These are phyloP conservation scores for Vicia faba DNA, from an alignment of 306 rosid genomes.

Conservation along the genomic window DNA sequence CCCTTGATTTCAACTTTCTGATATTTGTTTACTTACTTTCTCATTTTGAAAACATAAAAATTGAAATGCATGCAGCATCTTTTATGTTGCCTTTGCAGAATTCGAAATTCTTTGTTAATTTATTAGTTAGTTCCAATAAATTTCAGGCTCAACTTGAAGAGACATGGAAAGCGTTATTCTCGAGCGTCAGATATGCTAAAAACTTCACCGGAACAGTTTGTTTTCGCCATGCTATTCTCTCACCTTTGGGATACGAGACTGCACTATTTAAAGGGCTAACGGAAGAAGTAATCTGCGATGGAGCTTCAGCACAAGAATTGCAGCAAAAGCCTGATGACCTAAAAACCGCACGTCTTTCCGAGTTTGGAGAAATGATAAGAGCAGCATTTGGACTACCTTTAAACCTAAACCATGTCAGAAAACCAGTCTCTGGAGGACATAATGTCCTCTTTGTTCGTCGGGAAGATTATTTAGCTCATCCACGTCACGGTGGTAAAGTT, in stretches of 20 bases:
- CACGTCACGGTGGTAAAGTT: slow-evolving; percentile 87
- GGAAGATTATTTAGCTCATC: slow-evolving; percentile 94
- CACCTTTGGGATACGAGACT: slow-evolving; percentile 92
- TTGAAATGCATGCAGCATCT: slow-evolving; percentile 13
- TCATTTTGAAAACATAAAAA: too few relatives aligned
- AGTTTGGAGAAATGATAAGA: slow-evolving; percentile 91
- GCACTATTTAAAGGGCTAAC: slow-evolving; percentile 79
- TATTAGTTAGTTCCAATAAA: slow-evolving; percentile 22
- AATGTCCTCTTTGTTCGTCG: slow-evolving; percentile 91
- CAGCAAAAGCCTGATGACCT: slow-evolving; percentile 68
- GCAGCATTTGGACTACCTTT: slow-evolving; percentile 75
- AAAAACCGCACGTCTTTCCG: slow-evolving; percentile 85
- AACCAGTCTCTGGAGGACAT: slow-evolving; percentile 49
- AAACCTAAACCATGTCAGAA: slow-evolving; percentile 46
- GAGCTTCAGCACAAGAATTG: slow-evolving; percentile 69
- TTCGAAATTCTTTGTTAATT: slow-evolving; percentile 23
- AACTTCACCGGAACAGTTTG: slow-evolving; percentile 81
- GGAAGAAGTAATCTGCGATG: slow-evolving; percentile 63
- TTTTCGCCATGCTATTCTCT: slow-evolving; percentile 81
- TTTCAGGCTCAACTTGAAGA: slow-evolving; percentile 86
- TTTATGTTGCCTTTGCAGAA: slow-evolving; percentile 23
- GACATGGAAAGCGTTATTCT: slow-evolving; percentile 86
- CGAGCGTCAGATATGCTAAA: slow-evolving; percentile 80
- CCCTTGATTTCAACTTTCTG: slow-evolving; percentile 14
- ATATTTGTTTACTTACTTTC: slow-evolving; percentile 28